Evolutionary conservation across 345 rosid genomes (phyloP), one percentile per base, ranked within the genome.

Genomic region (Eucalyptus fibrosa): DNA sequence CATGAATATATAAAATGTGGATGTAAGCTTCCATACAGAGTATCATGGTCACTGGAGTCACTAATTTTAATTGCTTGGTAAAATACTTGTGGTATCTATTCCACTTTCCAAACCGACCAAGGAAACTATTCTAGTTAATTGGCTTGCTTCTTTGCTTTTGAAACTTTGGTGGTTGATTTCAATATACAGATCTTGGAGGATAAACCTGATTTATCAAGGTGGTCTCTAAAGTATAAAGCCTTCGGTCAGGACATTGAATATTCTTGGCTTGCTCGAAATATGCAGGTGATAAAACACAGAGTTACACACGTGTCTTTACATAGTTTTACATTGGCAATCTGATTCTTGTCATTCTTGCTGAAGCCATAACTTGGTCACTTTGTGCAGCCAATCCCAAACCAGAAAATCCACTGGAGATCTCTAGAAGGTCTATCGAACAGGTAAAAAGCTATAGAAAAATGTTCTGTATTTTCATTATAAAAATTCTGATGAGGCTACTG

Each of bases 191-290:
- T 96, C 42, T 72, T 96, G 90, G 95, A 96, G 90, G 97, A 96
- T 89, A 95, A 96, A 90, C 95, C 98, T 12, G 95, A 96, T 91
- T 88, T 95, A 87, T 98, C 99, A 26, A 91, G 93, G 89, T 97
- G 99, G 99, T 91, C 96, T 1, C 92, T 98, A 88, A 96, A 94
- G 88, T 96, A 96, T 92, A 91, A 92, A 62, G 99, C 99, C n/a
- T 96, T 97, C 86, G 99, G 97, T 92, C 97, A 91, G 56, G 92
- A 95, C 91, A 91, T 98, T 72, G 97, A 98, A 82, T 98, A 72
- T 90, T 93, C 99, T 88, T 98, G 99, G 99, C 98, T 97, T 89
- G 97, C 99, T 87, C 93, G 95, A 92, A 97, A 96, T 92, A 92
- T 98, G 97, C 97, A 97, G 96, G 99, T 95, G 91, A 92, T n/a